These are phyloP conservation scores for Wickerhamomyces pijperi DNA, from an alignment of 805 yeast species.

Conservation along the genomic window DNA sequence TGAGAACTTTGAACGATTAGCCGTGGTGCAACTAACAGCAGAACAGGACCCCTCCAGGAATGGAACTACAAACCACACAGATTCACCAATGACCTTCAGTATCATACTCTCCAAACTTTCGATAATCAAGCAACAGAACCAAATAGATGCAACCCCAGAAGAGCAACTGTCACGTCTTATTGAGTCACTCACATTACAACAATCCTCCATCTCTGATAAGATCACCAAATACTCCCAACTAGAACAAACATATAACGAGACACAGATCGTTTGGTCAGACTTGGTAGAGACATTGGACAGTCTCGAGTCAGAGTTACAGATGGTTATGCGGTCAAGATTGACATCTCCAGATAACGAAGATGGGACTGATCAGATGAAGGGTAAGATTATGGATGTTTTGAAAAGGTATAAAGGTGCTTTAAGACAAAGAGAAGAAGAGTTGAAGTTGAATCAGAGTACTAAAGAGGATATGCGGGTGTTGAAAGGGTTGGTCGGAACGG, in stretches of 20 bases:
- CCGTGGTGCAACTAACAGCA: conserved; percentile 14
- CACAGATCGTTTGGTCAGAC: not conserved
- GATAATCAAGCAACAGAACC: not conserved
- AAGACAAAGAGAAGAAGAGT: not conserved
- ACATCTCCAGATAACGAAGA: not conserved
- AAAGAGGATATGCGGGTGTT: no score
- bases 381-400: not conserved
- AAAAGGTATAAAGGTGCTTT: not conserved
- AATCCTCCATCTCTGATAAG: no score
- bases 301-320: not conserved
- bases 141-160: no score
- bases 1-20: conserved; percentile 27
- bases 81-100: not conserved
- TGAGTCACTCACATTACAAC: not conserved
- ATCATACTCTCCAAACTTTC: not conserved
- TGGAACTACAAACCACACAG: not conserved
- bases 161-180: not conserved
- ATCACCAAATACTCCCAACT: not conserved
- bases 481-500: not conserved
- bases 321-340: not conserved
- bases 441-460: not conserved
- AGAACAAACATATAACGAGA: not conserved
- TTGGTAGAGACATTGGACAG: not conserved
- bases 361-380: not conserved
- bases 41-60: no score